Evolutionary conservation across 176 grass and related monocot genomes (phyloP).

Genomic region (Eragrostis nindensis): DNA sequence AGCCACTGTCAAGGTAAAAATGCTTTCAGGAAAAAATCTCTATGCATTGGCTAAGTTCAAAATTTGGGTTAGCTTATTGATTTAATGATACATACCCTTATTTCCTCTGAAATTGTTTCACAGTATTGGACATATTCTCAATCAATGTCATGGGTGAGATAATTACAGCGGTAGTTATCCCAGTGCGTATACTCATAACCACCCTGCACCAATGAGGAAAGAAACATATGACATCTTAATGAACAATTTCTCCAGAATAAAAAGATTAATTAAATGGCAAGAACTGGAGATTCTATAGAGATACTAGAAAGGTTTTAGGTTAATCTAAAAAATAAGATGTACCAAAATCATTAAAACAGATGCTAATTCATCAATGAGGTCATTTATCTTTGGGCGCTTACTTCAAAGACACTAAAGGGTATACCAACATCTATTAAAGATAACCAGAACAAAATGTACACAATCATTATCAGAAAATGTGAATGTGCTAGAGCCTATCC

Average conservation of each 20-base stretch:
- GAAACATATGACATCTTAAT: neutral
- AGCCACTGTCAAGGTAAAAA: slow-evolving; percentile 16
- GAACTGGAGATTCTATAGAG: neutral
- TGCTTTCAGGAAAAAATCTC: neutral
- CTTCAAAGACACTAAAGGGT: neutral
- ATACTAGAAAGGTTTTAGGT: neutral
- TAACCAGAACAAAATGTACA: too few relatives aligned
- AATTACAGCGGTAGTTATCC: neutral
- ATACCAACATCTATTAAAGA: too few relatives aligned
- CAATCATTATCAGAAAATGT: neutral
- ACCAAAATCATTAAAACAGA: neutral
- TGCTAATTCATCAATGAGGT: neutral
- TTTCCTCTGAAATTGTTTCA: slow-evolving; percentile 2
- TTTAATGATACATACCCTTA: slow-evolving; percentile 20
- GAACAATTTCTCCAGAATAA: neutral
- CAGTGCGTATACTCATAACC: neutral
- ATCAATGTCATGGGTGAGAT: slow-evolving; percentile 9
- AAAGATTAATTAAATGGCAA: neutral
- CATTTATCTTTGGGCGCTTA: neutral
- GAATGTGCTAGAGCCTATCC: neutral
- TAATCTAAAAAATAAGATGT: neutral
- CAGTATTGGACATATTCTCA: slow-evolving; percentile 23
- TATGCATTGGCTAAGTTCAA: neutral
- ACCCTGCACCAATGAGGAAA: slow-evolving; percentile 19
- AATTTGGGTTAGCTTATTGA: neutral